Percentiles rank a stretch among this genome's conserved stretches.
Evolutionary conservation across 192 early-diverging fungal species (phyloP).

Genomic region (Rhizoclosmatium globosum): DNA sequence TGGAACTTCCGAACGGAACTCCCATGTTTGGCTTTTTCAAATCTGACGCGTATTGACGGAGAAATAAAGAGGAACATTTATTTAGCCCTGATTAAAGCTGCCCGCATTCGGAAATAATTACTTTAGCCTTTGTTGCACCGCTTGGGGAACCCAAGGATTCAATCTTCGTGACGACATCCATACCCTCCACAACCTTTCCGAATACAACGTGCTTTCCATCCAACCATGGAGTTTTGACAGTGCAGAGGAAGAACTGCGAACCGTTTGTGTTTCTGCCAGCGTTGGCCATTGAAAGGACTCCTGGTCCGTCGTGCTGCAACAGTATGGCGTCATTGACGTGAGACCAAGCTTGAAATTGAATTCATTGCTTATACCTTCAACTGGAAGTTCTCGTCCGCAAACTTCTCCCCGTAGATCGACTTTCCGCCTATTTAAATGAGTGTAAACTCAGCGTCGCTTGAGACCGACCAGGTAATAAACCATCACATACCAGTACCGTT

Average conservation of each 20-base stretch:
- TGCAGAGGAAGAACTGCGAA: slow-evolving; percentile 84
- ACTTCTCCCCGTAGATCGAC: slow-evolving; percentile 81
- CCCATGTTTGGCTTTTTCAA: slow-evolving; percentile 21
- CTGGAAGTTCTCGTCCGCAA: slow-evolving; percentile 88
- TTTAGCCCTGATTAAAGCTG: background rate
- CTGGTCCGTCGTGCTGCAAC: slow-evolving; percentile 79
- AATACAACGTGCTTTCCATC: slow-evolving; percentile 63
- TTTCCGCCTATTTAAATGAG: slow-evolving; percentile 58
- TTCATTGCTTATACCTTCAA: slow-evolving; percentile 50
- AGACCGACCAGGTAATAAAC: background rate
- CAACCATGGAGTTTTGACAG: slow-evolving; percentile 81
- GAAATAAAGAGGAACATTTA: too few species aligned
- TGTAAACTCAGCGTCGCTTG: background rate
- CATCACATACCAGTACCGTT: slow-evolving; percentile 75
- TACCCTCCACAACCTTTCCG: slow-evolving; percentile 56
- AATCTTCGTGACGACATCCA: slow-evolving; percentile 72
- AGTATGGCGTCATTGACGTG: slow-evolving; percentile 59
- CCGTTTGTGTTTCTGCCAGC: slow-evolving; percentile 56
- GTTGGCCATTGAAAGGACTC: slow-evolving; percentile 44
- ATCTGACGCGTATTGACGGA: background rate
- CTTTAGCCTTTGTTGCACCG: slow-evolving; percentile 34
- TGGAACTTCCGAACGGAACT: background rate
- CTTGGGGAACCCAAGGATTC: slow-evolving; percentile 29
- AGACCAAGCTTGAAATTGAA: background rate
- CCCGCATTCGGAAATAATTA: slow-evolving; percentile 14